Percentiles rank a stretch among this genome's conserved stretches.
Evolutionary conservation across 176 grass and related monocot genomes (phyloP).

Genomic region (Dendrocalamus sinicus): DNA sequence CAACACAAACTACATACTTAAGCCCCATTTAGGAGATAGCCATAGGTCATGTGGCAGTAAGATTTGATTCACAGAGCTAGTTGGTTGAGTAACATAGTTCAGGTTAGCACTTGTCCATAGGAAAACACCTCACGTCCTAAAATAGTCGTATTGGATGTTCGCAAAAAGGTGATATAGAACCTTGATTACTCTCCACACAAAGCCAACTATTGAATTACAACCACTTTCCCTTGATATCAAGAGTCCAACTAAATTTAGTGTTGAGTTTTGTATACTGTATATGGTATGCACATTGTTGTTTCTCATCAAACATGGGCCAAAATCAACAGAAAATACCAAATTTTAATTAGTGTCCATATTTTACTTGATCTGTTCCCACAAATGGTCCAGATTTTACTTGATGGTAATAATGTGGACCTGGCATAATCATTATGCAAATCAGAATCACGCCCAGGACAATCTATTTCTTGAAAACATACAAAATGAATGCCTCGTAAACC

Average conservation of each 20-base stretch:
- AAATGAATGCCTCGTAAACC: background rate
- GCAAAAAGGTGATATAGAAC: background rate
- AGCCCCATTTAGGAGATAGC: slow-evolving; percentile 7
- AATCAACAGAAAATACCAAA: slow-evolving; percentile 12
- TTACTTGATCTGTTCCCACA: background rate
- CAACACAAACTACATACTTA: slow-evolving; percentile 8
- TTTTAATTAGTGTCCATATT: background rate
- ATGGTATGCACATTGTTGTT: background rate
- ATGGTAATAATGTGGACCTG: background rate
- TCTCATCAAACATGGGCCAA: background rate
- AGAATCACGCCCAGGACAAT: background rate
- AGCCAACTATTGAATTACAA: background rate
- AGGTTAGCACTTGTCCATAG: background rate
- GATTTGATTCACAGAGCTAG: slow-evolving; percentile 4
- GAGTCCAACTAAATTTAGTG: slow-evolving; percentile 8
- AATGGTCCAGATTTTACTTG: background rate
- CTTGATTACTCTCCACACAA: background rate
- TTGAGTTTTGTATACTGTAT: background rate
- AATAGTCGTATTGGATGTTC: background rate
- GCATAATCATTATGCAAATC: background rate
- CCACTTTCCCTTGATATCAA: background rate
- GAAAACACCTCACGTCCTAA: too few species aligned
- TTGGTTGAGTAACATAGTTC: slow-evolving; percentile 25
- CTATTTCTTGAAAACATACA: background rate
- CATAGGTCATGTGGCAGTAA: background rate